Base-by-base conservation (phyloP, 768 basidiomycete species). In the Hygrocybe punicea region DNA sequence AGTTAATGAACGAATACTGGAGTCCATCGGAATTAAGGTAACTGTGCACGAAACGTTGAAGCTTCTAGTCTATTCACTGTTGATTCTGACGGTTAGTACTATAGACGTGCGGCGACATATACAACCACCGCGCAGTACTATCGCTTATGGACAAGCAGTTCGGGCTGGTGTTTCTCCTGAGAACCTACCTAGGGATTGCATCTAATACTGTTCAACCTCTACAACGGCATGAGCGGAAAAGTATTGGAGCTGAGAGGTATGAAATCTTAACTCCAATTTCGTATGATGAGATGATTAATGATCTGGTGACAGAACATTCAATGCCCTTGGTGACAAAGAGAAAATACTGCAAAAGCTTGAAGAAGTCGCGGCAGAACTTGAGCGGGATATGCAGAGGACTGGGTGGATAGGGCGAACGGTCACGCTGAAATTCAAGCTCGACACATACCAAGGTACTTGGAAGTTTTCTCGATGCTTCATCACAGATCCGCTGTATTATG, bases 81-180 rank as follows among this genome's bases (percentile, higher is more conserved):
- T 19, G 11, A 42, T 42, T 42, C 19, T 14, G 16, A 42, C 11
- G 4, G 39, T 42, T 19, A 11, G 14, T 4, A 3, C 36, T 21
- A 51, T 57, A 95, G 89, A 93, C 82, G 10, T 98, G 96, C 62
- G 94, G 91, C 4, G 96, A 99, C 68, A 89, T 98, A 46, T 90
- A 82, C 68, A 78, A 74, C 0, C 81, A 91, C 56, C 83, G 96
- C 58, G 87, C 82, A 1, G 79, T 79, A 4, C 69, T 98, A 10
- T 84, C 81, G 34, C 75, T 95, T 23, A 86, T 98, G 83, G 91
- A 97, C 69, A 91, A 91, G 62, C 85, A 92, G 58, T 88, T 96
- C 63, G 91, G 91, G 9, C 75, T 92, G 34, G 69, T 77, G 25
- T 89, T 85, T 63, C 77, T 98, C 35, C 79, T 97, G 44, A 82